These are phyloP conservation scores for Aristolochia contorta DNA, from an alignment of 164 flowering plant species.

Conservation along the genomic window DNA sequence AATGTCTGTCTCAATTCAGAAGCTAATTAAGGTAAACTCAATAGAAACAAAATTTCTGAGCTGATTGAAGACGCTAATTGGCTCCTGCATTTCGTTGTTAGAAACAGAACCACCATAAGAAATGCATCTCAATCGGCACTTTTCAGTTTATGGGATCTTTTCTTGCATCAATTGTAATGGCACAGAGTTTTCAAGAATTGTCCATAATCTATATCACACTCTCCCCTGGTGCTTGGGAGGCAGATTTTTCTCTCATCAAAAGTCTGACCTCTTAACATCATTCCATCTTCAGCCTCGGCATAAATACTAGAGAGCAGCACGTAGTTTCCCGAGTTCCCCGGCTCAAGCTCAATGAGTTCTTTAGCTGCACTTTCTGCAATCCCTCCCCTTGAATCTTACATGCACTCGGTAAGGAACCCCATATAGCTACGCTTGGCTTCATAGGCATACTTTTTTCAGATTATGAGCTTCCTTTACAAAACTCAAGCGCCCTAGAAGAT, in stretches of 20 bases:
- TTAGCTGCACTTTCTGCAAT: conserved; percentile 57
- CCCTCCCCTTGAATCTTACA: conserved; percentile 51
- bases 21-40: too few species aligned
- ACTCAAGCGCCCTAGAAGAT: conserved; percentile 46
- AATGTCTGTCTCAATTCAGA: too few species aligned
- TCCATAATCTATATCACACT: conserved; percentile 22
- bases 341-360: conserved; percentile 61
- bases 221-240: conserved; percentile 49
- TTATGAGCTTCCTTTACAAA: too few species aligned
- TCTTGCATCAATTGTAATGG: too few species aligned
- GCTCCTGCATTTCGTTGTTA: too few species aligned
- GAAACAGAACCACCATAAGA: too few species aligned
- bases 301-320: conserved; percentile 67
- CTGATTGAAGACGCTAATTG: too few species aligned
- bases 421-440: too few species aligned
- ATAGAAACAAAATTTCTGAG: too few species aligned
- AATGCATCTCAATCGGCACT: background rate
- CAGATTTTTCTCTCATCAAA: conserved; percentile 39
- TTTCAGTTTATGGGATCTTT: too few species aligned
- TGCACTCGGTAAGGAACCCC: conserved; percentile 78
- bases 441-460: too few species aligned
- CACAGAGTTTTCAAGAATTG: too few species aligned
- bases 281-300: conserved; percentile 73
- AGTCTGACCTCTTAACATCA: conserved; percentile 57
- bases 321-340: conserved; percentile 78